Evolutionary conservation across 768 basidiomycete species (phyloP).

Genomic region (Leccinum aurantiacum): DNA sequence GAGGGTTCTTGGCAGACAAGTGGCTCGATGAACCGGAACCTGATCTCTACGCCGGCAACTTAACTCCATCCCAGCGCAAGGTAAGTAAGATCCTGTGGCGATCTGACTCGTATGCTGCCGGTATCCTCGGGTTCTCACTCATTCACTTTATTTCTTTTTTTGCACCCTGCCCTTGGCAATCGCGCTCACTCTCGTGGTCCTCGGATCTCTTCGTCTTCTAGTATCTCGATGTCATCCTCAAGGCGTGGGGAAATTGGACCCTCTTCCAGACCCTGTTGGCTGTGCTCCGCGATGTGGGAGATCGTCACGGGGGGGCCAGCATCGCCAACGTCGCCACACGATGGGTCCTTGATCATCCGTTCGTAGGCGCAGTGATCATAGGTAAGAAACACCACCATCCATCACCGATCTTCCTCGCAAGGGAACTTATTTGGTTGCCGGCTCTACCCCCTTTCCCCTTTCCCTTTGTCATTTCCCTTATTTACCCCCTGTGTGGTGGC

Average conservation of each 20-base stretch:
- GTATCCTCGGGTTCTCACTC: neutral
- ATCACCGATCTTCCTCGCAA: conserved; percentile 4
- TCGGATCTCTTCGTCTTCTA: conserved; percentile 28
- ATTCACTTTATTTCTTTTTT: neutral
- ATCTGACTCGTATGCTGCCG: neutral
- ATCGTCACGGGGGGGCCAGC: conserved; percentile 62
- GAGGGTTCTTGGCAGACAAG: conserved; percentile 76
- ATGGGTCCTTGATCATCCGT: conserved; percentile 78
- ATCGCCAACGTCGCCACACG: conserved; percentile 79
- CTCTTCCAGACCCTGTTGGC: conserved; percentile 68
- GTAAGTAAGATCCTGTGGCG: conserved; percentile 34
- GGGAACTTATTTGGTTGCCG: neutral
- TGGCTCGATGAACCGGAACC: conserved; percentile 72
- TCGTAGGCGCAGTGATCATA: conserved; percentile 78
- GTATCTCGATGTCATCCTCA: conserved; percentile 83
- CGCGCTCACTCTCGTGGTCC: neutral
- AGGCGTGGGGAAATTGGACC: conserved; percentile 76
- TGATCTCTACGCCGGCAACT: conserved; percentile 60
- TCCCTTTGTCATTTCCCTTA: neutral
- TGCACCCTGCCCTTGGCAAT: neutral
- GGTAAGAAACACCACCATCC: conserved; percentile 39
- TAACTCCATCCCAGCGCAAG: conserved; percentile 86
- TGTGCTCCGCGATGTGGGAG: conserved; percentile 61
- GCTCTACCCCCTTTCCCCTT: conserved; percentile 27
- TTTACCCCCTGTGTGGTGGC: neutral